Percentiles rank a stretch among this genome's conserved stretches.
These are phyloP conservation scores for Alternaria viburni DNA, from an alignment of 2,329 filamentous ascomycete species.

Conservation along the genomic window DNA sequence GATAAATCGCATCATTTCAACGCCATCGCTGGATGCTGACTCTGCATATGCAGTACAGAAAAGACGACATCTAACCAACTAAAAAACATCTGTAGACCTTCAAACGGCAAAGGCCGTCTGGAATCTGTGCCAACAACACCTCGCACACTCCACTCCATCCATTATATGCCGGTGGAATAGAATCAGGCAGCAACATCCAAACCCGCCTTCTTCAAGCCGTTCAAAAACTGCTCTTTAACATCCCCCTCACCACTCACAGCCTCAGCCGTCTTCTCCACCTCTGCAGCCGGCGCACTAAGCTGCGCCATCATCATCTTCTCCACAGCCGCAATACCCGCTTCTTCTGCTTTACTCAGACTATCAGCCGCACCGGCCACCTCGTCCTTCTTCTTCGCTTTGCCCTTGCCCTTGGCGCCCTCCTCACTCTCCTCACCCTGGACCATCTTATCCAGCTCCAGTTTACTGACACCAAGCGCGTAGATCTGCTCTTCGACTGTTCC, in stretches of 20 bases:
- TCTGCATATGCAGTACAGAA: background rate
- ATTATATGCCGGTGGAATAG: background rate
- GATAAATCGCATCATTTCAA: background rate
- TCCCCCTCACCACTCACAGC: slow-evolving; percentile 25
- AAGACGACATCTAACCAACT: background rate
- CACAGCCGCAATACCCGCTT: slow-evolving; percentile 42
- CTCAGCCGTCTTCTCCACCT: slow-evolving; percentile 7
- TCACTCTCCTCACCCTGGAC: slow-evolving; percentile 67
- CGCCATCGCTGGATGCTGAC: background rate
- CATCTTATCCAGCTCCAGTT: slow-evolving; percentile 83
- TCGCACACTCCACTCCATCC: background rate
- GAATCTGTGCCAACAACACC: background rate
- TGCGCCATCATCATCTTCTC: slow-evolving; percentile 51
- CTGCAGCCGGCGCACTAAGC: slow-evolving; percentile 14
- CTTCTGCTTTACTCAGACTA: slow-evolving; percentile 46
- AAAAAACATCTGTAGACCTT: background rate
- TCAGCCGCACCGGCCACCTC: slow-evolving; percentile 15
- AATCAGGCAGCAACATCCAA: slow-evolving; percentile 40
- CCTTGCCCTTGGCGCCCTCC: slow-evolving; percentile 17
- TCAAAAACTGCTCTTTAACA: slow-evolving; percentile 51
- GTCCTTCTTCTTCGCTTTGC: slow-evolving; percentile 25
- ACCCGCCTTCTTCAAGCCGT: slow-evolving; percentile 51
- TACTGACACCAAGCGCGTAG: slow-evolving; percentile 87
- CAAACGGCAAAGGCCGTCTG: background rate
- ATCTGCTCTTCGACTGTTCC: slow-evolving; percentile 93